A percentile compares a stretch with the other conserved stretches of the same genome.
phyloP scores from a whole-genome alignment of 345 rosid species.

The Firmiana major region DNA sequence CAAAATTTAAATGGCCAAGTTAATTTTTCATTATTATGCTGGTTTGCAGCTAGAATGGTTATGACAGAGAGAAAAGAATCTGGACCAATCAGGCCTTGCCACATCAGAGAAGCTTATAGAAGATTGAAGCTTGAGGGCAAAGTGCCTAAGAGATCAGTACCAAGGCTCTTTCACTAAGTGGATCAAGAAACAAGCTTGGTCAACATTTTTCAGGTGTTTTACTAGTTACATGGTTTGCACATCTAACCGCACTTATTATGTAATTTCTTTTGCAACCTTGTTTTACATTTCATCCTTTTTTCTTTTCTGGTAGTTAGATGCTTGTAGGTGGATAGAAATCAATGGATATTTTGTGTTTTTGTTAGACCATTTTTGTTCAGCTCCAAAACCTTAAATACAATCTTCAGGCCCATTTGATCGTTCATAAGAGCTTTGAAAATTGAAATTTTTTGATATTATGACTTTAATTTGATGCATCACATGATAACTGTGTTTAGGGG shows the following conservation, averaged over 20 bases:
- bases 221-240: neutral
- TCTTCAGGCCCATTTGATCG: neutral
- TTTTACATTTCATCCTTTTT: neutral
- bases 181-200: neutral
- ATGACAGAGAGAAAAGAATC: constrained; percentile 90
- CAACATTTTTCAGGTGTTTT: neutral
- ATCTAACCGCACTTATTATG: neutral
- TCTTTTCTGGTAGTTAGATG: neutral
- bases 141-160: constrained; percentile 78
- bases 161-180: constrained; percentile 75
- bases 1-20: neutral
- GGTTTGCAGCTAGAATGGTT: constrained; percentile 67
- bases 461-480: neutral
- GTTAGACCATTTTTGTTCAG: neutral
- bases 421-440: neutral
- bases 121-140: constrained; percentile 86
- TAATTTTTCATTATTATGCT: neutral
- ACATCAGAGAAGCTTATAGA: constrained; percentile 85
- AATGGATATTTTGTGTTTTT: neutral
- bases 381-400: neutral
- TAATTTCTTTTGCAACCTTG: neutral
- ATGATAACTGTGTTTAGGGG: neutral
- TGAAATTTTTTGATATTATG: neutral
- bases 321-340: neutral
- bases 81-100: constrained; percentile 97